A percentile compares a stretch with the other conserved stretches of the same genome.
These are phyloP conservation scores for Epichloe aotearoae DNA, from an alignment of 2,329 filamentous ascomycete species.

Conservation along the genomic window DNA sequence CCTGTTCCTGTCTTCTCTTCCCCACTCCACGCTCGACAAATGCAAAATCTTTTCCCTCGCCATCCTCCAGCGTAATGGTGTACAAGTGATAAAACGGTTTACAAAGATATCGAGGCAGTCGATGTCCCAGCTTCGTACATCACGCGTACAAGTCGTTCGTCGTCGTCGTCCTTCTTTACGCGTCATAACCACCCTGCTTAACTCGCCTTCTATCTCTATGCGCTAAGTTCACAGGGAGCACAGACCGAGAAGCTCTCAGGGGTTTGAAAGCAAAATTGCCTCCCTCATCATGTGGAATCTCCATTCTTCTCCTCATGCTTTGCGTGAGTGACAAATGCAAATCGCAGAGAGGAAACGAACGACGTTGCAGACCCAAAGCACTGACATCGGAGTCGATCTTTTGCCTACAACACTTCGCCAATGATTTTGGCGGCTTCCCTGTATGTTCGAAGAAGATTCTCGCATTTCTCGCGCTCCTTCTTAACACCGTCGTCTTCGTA, in stretches of 20 bases:
- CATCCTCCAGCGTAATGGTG: not conserved
- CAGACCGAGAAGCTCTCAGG: not conserved
- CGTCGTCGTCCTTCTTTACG: not conserved
- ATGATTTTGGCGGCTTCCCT: constrained; percentile 97
- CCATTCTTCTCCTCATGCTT: too few relatives aligned
- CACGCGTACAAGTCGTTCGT: not conserved
- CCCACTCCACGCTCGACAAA: not conserved
- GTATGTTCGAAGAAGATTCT: constrained; percentile 89
- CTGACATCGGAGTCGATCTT: too few relatives aligned
- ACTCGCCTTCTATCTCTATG: not conserved
- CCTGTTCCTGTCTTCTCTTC: not conserved
- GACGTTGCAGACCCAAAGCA: too few relatives aligned
- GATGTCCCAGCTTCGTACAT: not conserved
- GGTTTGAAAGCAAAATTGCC: too few relatives aligned
- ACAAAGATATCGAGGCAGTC: not conserved
- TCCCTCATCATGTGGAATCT: too few relatives aligned
- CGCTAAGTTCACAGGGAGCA: not conserved
- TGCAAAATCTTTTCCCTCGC: not conserved
- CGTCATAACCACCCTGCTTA: not conserved
- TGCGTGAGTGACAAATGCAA: too few relatives aligned
- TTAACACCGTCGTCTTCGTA: constrained; percentile 98
- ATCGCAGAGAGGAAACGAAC: too few relatives aligned
- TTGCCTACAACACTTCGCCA: constrained; percentile 68
- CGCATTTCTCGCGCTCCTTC: constrained; percentile 96
- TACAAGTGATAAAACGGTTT: constrained; percentile 1